Conservation (phyloP, 2,329 filamentous ascomycete species). For the Didymellaceae sp. region DNA sequence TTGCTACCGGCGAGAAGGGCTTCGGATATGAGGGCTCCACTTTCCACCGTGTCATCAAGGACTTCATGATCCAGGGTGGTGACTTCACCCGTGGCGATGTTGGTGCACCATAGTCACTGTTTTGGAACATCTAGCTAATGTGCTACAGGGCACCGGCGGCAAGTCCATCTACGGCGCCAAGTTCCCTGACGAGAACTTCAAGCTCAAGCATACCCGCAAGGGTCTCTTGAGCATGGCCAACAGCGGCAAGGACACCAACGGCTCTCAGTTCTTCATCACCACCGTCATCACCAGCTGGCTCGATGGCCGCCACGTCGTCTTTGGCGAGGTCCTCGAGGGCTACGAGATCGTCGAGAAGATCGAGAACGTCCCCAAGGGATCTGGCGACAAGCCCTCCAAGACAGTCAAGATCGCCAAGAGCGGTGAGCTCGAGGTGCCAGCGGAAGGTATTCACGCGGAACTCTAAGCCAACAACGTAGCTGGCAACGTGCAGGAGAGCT, state of each 20-base stretch:
- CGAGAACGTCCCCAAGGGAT: constrained; percentile 70
- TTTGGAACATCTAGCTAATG: too few relatives aligned
- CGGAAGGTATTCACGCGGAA: constrained; percentile 93
- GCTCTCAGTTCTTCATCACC: constrained; percentile 91
- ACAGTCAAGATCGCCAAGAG: constrained; percentile 80
- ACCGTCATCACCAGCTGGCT: constrained; percentile 82
- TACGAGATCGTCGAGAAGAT: constrained; percentile 82
- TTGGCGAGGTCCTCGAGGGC: constrained; percentile 87
- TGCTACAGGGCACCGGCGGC: constrained; percentile 70
- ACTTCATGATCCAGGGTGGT: constrained; percentile 91
- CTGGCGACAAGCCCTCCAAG: constrained; percentile 72
- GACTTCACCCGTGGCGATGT: constrained; percentile 83
- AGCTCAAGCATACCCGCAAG: constrained; percentile 88
- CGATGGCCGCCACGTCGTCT: constrained; percentile 84
- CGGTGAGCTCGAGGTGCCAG: constrained; percentile 80
- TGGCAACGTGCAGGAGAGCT: constrained; percentile 45
- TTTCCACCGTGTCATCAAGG: constrained; percentile 91
- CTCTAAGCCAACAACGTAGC: constrained; percentile 65
- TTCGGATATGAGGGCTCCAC: constrained; percentile 80
- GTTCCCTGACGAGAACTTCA: constrained; percentile 93
- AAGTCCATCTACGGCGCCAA: constrained; percentile 88
- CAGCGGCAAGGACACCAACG: constrained; percentile 75
- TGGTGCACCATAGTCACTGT: too few relatives aligned
- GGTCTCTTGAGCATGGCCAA: constrained; percentile 76
- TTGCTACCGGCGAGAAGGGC: constrained; percentile 85